Conservation (phyloP, 202 grass and related monocot genomes). For the Saccharum hybrid region DNA sequence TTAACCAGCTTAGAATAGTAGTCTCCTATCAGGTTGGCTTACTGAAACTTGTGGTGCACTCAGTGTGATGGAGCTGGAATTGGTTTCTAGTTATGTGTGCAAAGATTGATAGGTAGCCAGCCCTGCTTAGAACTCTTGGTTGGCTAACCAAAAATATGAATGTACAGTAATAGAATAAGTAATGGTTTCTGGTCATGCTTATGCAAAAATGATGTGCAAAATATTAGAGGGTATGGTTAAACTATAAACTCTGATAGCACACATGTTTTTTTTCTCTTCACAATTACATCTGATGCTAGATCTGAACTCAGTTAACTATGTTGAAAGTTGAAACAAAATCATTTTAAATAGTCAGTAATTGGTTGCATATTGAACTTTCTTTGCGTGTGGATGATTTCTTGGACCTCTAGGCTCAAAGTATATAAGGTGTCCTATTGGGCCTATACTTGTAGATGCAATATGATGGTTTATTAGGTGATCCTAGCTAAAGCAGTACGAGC, state of each 20-base stretch:
- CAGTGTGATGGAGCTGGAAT: background rate
- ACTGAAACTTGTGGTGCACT: background rate
- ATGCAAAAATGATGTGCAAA: background rate
- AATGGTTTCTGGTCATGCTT: background rate
- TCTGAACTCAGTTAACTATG: background rate
- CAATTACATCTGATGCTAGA: slow-evolving; percentile 17
- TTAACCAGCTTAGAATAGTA: background rate
- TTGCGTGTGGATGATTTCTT: slow-evolving; percentile 2
- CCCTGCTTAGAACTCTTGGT: background rate
- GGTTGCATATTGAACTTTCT: slow-evolving; percentile 18
- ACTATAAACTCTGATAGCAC: background rate
- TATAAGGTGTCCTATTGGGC: background rate
- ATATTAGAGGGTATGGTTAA: background rate
- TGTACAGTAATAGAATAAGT: background rate
- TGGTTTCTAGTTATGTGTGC: slow-evolving; percentile 6
- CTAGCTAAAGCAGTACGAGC: background rate
- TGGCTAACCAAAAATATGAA: background rate
- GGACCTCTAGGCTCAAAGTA: background rate
- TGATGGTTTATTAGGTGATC: background rate
- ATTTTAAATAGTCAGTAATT: background rate
- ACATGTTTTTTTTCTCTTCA: background rate
- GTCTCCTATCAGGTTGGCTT: background rate
- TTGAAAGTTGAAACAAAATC: background rate
- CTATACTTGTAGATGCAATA: background rate
- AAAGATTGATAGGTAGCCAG: background rate